These are phyloP conservation scores for Aspergillus aculeatus DNA, from an alignment of 2,329 filamentous ascomycete genomes.

Conservation along the genomic window DNA sequence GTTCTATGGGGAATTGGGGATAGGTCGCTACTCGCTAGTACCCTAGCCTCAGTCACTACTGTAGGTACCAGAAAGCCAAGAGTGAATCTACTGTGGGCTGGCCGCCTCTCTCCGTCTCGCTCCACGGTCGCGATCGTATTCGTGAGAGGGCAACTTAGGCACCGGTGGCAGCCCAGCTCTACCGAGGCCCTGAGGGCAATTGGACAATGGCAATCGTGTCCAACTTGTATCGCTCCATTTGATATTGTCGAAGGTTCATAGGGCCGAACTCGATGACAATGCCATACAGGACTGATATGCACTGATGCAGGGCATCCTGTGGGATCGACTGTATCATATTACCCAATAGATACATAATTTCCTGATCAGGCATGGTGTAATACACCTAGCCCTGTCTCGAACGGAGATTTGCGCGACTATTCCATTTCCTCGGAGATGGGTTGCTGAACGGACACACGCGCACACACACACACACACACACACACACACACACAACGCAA, in stretches of 20 bases:
- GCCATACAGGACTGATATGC: not conserved
- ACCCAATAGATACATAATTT: not conserved
- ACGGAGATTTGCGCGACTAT: not conserved
- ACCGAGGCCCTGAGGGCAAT: not conserved
- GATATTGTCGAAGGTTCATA: not conserved
- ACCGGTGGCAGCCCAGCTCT: not conserved
- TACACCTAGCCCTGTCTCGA: not conserved
- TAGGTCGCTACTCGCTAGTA: slow-evolving; percentile 10
- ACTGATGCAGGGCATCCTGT: not conserved
- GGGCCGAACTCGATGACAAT: not conserved
- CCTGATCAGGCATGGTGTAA: not conserved
- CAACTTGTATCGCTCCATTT: not conserved
- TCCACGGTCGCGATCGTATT: slow-evolving; percentile 1
- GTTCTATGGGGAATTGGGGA: slow-evolving; percentile 5
- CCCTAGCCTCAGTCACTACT: slow-evolving; percentile 26
- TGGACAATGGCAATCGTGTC: not conserved
- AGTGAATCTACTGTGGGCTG: slow-evolving; percentile 11
- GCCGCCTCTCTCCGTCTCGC: not conserved
- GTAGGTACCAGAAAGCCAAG: slow-evolving; percentile 33
- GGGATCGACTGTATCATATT: not conserved
- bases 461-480: not conserved
- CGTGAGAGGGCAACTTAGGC: not conserved
- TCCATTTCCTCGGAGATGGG: not conserved
- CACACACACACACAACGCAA: not conserved
- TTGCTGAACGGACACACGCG: not conserved